Evolutionary conservation across 2,329 filamentous ascomycete species (phyloP).

Genomic region (Fusarium fracticaudum): DNA sequence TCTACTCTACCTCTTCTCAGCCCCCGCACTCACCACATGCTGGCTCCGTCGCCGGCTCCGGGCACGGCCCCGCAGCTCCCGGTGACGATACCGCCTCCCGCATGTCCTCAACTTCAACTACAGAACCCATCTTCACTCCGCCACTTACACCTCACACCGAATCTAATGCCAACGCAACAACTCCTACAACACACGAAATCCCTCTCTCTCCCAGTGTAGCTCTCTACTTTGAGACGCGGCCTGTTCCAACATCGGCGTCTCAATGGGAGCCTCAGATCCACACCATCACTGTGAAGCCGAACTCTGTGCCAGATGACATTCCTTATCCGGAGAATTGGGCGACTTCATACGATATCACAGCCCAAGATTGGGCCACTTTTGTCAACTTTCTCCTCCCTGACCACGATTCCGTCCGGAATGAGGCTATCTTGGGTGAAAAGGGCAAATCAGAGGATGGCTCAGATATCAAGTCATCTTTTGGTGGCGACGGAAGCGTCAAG

Average conservation of each 20-base stretch:
- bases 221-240: constrained; percentile 59
- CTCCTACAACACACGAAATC: constrained; percentile 19
- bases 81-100: constrained; percentile 51
- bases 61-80: constrained; percentile 39
- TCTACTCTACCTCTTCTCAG: constrained; percentile 56
- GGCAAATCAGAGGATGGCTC: constrained; percentile 52
- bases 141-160: constrained; percentile 57
- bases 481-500: constrained; percentile 7
- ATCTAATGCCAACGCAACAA: constrained; percentile 18
- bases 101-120: constrained; percentile 54
- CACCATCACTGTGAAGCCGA: constrained; percentile 46
- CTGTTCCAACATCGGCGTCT: constrained; percentile 43
- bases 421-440: constrained; percentile 60
- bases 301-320: constrained; percentile 54
- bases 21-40: constrained; percentile 38
- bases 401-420: constrained; percentile 56
- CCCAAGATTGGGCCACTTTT: constrained; percentile 69
- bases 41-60: constrained; percentile 35
- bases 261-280: constrained; percentile 45
- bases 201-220: constrained; percentile 39
- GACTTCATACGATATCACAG: constrained; percentile 55
- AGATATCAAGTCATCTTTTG: constrained; percentile 39
- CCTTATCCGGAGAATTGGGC: constrained; percentile 54
- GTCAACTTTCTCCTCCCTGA: constrained; percentile 65
- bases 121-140: constrained; percentile 61